Base-by-base conservation (phyloP, 139 green algal species). In the Picochlorum sp. region DNA sequence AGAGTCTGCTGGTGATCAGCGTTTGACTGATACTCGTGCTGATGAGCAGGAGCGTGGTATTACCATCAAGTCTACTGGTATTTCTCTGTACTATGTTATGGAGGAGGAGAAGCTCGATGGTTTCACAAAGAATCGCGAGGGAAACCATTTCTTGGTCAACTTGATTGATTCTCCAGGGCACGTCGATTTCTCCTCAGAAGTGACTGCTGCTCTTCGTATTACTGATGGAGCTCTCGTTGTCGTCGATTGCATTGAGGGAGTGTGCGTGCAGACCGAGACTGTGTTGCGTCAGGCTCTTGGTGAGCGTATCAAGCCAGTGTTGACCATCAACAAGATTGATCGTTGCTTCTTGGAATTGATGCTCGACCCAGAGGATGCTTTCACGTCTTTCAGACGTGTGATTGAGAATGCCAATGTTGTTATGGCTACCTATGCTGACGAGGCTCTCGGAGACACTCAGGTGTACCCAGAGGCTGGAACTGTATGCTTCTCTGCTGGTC, bases 251-350 rank as follows among this genome's bases (percentile, higher is more conserved):
- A 88, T 99, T 44, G 94, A 99, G 86, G 94, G 94, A 28, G 94
- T 99, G 61, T 99, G 94, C 77, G 94, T 99, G 77, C 94, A 99
- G 86, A 99, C 94, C 4, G 94, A 99, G 89, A 98, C 94, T 4
- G 94, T 99, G 81, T 85, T 99, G 60, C 86, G 94, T 69, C 94
- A 97, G 82, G 87, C 87, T 31, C 83, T 95, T 51, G 88, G 82
- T 63, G 92, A 98, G 88, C 92, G 92, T 78, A 98, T 98, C 75
- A 83, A 86, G 67, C 93, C 93, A 28, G 92, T 98, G 24, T 82
- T 98, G 72, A 98, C 93, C 13, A 89, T 98, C 30, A 97, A 97
- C 88, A 98, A 98, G 93, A 90, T 98, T 77, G 93, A 98, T 74
- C 88, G 93, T 65, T 98, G 93, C 83, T 98, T 98, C 86, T 81